Percentiles rank a stretch among this genome's conserved stretches.
These are phyloP conservation scores for Crithidia mellificae DNA, from an alignment of 208 protist species.

Conservation along the genomic window DNA sequence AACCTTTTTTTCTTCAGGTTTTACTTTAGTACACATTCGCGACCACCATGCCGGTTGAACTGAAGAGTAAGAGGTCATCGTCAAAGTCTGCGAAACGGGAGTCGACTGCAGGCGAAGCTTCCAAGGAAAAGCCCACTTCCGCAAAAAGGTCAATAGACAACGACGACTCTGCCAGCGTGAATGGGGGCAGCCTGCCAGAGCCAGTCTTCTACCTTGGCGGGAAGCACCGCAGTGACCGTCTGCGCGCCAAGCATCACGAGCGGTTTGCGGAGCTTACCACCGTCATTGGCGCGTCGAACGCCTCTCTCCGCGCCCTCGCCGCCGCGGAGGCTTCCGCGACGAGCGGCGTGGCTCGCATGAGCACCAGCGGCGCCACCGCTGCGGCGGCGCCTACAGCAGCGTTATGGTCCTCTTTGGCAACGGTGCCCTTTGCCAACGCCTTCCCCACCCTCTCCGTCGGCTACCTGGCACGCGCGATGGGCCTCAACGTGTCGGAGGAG, in stretches of 20 bases:
- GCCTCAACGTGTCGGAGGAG: conserved; percentile 72
- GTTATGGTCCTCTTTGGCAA: neutral
- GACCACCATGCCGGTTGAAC: conserved; percentile 11
- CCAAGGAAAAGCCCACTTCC: neutral
- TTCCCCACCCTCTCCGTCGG: conserved; percentile 79
- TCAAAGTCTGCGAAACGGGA: conserved; percentile 8
- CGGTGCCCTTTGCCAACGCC: conserved; percentile 13
- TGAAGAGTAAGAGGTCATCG: conserved; percentile 3
- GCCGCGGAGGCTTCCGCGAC: conserved; percentile 5
- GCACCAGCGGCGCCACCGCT: neutral
- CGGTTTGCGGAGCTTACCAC: conserved; percentile 43
- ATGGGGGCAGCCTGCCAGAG: conserved; percentile 13
- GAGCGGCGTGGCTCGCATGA: neutral
- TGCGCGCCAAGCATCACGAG: conserved; percentile 17
- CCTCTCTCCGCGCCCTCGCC: conserved; percentile 3
- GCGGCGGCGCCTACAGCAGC: neutral
- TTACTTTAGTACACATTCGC: neutral
- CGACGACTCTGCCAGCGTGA: neutral
- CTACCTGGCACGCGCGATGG: conserved; percentile 83
- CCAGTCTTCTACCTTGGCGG: conserved; percentile 23
- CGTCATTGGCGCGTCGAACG: conserved; percentile 31
- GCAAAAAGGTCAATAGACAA: neutral
- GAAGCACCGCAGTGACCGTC: conserved; percentile 20
- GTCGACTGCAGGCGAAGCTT: neutral
- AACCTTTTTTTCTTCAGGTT: too few relatives aligned